phyloP scores from a whole-genome alignment of 2,329 filamentous ascomycete genomes.

The Pyrenophora teres region DNA sequence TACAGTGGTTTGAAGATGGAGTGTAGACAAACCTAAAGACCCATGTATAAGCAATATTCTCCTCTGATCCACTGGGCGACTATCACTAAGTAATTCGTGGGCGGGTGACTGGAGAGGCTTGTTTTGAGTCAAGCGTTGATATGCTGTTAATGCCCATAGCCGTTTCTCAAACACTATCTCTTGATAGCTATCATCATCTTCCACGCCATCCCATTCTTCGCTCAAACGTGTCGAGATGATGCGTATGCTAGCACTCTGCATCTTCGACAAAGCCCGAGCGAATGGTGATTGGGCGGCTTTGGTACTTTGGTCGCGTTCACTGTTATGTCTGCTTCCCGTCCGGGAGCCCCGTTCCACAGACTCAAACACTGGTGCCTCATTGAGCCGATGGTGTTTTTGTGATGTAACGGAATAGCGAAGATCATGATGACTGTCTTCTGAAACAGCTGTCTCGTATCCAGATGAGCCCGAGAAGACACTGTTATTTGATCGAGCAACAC shows the following conservation, averaged over 20 bases:
- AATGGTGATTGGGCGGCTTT: slow-evolving; percentile 27
- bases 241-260: slow-evolving; percentile 32
- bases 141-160: slow-evolving; percentile 35
- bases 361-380: slow-evolving; percentile 16
- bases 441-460: slow-evolving; percentile 22
- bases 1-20: not conserved
- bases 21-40: slow-evolving; percentile 23
- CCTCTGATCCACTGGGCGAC: slow-evolving; percentile 29
- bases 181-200: slow-evolving; percentile 32
- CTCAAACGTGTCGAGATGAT: slow-evolving; percentile 32
- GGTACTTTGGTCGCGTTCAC: slow-evolving; percentile 17
- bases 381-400: not conserved
- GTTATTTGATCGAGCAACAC: slow-evolving; percentile 20
- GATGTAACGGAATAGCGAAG: slow-evolving; percentile 17
- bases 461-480: slow-evolving; percentile 28
- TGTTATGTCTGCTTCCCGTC: slow-evolving; percentile 25
- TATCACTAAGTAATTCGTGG: slow-evolving; percentile 28
- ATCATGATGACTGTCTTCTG: slow-evolving; percentile 21
- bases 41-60: slow-evolving; percentile 32
- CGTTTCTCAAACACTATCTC: slow-evolving; percentile 36
- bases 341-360: slow-evolving; percentile 27
- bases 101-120: slow-evolving; percentile 34
- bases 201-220: slow-evolving; percentile 36
- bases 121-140: slow-evolving; percentile 34
- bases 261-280: slow-evolving; percentile 31